Base-by-base conservation (phyloP, 2,329 filamentous ascomycete genomes). In the Colletotrichum magnum region DNA sequence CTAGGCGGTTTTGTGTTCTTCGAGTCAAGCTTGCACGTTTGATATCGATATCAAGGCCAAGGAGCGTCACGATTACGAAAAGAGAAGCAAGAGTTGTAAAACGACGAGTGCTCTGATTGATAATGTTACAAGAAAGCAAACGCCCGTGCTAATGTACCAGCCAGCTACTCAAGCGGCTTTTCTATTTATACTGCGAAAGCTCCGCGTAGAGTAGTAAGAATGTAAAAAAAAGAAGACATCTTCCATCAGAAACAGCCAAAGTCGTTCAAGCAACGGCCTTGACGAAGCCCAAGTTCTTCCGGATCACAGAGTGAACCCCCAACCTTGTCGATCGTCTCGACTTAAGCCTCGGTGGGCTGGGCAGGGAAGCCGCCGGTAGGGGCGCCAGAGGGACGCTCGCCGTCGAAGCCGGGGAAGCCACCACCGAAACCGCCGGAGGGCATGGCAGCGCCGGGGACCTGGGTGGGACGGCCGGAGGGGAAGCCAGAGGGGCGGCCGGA, bases 131-230 rank as follows among this genome's bases (percentile, higher is more conserved):
- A 53, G 45, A 68, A 36, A 54, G 51, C 56, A 61, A 57, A 57
- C 56, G 56, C 45, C 66, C 43, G 45, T 47, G 26, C 13, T 10
- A 66, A 66, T 69, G 62, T 66, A 61, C 66, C 62, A 61, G 62
- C 66, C 62, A 66, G 62, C 62, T 69, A 69, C 51, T 52, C 54
- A 66, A 57, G 62, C 39, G 62, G 56, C 62, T 52, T 69, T 52
- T n/a, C 24, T 66, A 60, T 69, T 60, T 68, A 24, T 69, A 69
- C 62, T 61, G 10, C 39, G 62, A 69, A 69, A 61, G 56, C 43
- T 61, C 51, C 56, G 47, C 59, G 7, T 21, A 45, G 43, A 53
- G 56, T 57, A 57, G 56, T 60, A 48, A 66, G 36, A 66, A 68
- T n/a, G 13, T 43, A 2, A 24, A 9, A 51, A 50, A 50, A 52